Base-by-base conservation (phyloP, 2,329 filamentous ascomycete species). In the Pseudogymnoascus sp. region DNA sequence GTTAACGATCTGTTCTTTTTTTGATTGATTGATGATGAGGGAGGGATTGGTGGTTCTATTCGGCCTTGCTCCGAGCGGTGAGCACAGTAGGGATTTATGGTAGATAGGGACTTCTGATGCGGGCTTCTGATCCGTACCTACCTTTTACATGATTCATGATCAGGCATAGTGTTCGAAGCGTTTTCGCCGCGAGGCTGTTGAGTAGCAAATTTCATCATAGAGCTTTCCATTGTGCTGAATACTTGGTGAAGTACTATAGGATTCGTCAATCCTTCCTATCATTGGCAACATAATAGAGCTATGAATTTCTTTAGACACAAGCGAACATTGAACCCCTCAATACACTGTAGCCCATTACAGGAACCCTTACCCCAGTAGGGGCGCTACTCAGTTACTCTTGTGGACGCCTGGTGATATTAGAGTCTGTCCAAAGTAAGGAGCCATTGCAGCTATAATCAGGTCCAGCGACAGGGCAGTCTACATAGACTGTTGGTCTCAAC, bases 131-230 rank as follows among this genome's bases (percentile, higher is more conserved):
- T 56, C 50, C 50, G 16, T 56, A 56, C 28, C 50, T 56, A 56
- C 50, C 50, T 56, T 56, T 56, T 56, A 56, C 50, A 56, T 56
- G 50, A 56, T 56, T 56, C 50, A 56, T 56, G 50, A 56, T 56
- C 28, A 56, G 50, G 50, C 50, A 56, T 56, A 34, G 50, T 56
- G 50, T 56, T 34, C 50, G 50, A 56, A 56, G 50, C 50, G 50
- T 56, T 56, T 56, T 31, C 6, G 6, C 50, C 50, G 18, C 50
- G 16, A 56, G 50, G 50, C 28, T 34, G 50, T 56, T 56, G 50
- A 56, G 50, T 56, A 56, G 50, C 50, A 36, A 56, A 56, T 56
- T 56, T 56, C 50, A 56, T 36, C 50, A 36, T 56, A 56, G 50
- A 56, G 28, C 50, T 56, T 56, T 56, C 16, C 28, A 56, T 56